Conservation (phyloP, 2,329 filamentous ascomycete genomes). For the Parastagonospora nodorum region DNA sequence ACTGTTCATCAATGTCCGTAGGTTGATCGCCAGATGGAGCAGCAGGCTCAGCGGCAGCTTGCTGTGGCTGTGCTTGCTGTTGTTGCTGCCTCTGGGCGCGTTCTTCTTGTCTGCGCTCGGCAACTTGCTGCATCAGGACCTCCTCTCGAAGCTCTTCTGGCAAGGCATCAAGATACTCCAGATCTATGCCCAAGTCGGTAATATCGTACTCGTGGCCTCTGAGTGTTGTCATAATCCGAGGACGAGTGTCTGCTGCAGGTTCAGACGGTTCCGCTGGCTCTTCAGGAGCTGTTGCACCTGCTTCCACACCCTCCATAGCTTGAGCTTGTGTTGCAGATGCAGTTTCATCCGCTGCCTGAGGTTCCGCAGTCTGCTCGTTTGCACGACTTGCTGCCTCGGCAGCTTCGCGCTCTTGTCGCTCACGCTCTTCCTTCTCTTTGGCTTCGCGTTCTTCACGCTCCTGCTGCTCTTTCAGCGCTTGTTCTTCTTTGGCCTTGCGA, state of each 20-base stretch:
- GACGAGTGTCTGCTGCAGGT: conserved; percentile 33
- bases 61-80: conserved; percentile 32
- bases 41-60: conserved; percentile 7
- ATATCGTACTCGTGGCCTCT: conserved; percentile 89
- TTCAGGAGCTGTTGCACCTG: conserved; percentile 23
- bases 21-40: conserved; percentile 69
- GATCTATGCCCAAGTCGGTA: conserved; percentile 90
- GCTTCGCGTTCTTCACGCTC: conserved; percentile 62
- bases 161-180: conserved; percentile 93
- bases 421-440: conserved; percentile 54
- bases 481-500: conserved; percentile 65
- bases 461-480: conserved; percentile 65
- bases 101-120: conserved; percentile 66
- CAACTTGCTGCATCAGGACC: conserved; percentile 89
- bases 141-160: conserved; percentile 96
- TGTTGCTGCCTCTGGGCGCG: conserved; percentile 57
- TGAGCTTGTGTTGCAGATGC: conserved; percentile 24
- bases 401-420: conserved; percentile 47
- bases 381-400: conserved; percentile 47
- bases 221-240: conserved; percentile 79
- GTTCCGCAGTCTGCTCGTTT: conserved; percentile 26
- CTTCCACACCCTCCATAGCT: conserved; percentile 7
- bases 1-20: conserved; percentile 87
- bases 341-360: conserved; percentile 19
- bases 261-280: conserved; percentile 37